Evolutionary conservation across 1,284 basidiomycete species (phyloP), one percentile per base, ranked within the genome.

Genomic region (Ceratobasidium theobromae): DNA sequence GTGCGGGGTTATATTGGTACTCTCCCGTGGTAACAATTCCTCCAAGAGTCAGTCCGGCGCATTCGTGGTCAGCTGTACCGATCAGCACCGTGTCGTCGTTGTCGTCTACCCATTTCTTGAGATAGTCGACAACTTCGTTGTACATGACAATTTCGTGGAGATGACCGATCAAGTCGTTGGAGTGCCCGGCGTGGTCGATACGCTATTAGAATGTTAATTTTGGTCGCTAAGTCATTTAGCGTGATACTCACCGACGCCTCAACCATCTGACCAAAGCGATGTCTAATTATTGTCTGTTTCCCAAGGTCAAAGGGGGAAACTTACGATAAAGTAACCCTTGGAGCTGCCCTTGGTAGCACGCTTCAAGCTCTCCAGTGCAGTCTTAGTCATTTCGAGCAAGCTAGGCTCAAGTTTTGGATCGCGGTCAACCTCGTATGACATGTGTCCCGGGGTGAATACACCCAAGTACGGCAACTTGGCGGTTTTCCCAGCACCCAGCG

Each of bases 321-420:
- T 72, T 72, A 75, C 75, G 65, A 76, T 71, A 68, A 75, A 75
- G 72, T 72, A 76, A 0, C 74, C 74, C 70, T 73, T 67, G 55
- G 72, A 69, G 52, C 49, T 40, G 21, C 51, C 49, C 51, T 65
- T 52, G 1, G 65, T 64, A 1, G 65, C 58, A 41, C 69, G 57
- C 64, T 72, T 69, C 33, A 76, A 71, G 1, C 71, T 72, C 28
- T 71, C 70, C 52, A 76, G 71, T 1, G 75, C 74, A 8, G 73
- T 73, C 28, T 72, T 67, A 0, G 75, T 72, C 73, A 76, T 75
- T 67, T 75, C 73, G 45, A 71, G 70, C 45, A 76, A 70, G 6
- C 70, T 71, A 4, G 75, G 75, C 69, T 75, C 71, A 21, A 64
- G 40, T 4, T 68, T 72, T 0, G 70, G 62, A 66, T 74, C 72